A percentile compares a stretch with the other conserved stretches of the same genome.
Conservation (phyloP, 2,329 filamentous ascomycete genomes). For the Fusarium equiseti region DNA sequence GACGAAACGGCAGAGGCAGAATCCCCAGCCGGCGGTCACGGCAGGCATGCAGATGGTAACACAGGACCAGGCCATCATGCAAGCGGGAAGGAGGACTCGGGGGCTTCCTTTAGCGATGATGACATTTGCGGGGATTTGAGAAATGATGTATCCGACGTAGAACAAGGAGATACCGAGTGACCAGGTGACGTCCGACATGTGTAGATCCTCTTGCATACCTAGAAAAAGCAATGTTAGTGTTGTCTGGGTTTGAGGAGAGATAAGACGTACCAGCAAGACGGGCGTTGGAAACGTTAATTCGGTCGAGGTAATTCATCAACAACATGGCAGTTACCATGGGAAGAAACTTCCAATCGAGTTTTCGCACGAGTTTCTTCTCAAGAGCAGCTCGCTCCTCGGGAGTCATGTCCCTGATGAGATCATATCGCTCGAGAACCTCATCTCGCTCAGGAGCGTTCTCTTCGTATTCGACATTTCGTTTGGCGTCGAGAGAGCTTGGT, state of each 20-base stretch:
- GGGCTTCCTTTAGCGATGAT: slow-evolving; percentile 57
- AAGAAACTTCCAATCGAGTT: slow-evolving; percentile 48
- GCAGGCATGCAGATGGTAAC: slow-evolving; percentile 60
- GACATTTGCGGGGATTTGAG: slow-evolving; percentile 61
- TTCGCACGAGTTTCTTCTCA: slow-evolving; percentile 44
- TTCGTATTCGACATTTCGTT: slow-evolving; percentile 23
- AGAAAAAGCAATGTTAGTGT: too few species aligned
- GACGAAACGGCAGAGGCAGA: slow-evolving; percentile 51
- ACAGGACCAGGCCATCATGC: slow-evolving; percentile 59
- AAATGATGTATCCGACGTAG: slow-evolving; percentile 61
- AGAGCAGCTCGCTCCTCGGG: slow-evolving; percentile 34
- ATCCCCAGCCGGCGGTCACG: slow-evolving; percentile 48
- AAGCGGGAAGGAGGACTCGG: slow-evolving; percentile 51
- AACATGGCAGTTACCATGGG: slow-evolving; percentile 48
- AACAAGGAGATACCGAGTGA: slow-evolving; percentile 57
- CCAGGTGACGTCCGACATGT: slow-evolving; percentile 54
- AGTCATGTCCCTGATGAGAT: slow-evolving; percentile 21
- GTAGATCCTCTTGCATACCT: slow-evolving; percentile 52
- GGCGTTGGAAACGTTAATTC: slow-evolving; percentile 63
- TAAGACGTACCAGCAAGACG: slow-evolving; percentile 49
- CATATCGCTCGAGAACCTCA: slow-evolving; percentile 21
- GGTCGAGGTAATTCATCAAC: slow-evolving; percentile 59
- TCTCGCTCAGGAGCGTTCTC: slow-evolving; percentile 18
- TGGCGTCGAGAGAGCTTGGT: slow-evolving; percentile 10
- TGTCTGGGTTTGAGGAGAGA: too few species aligned